A percentile compares a stretch with the other conserved stretches of the same genome.
Evolutionary conservation across 352 stramenopile species (phyloP).

Genomic region (Pythium aquatile): DNA sequence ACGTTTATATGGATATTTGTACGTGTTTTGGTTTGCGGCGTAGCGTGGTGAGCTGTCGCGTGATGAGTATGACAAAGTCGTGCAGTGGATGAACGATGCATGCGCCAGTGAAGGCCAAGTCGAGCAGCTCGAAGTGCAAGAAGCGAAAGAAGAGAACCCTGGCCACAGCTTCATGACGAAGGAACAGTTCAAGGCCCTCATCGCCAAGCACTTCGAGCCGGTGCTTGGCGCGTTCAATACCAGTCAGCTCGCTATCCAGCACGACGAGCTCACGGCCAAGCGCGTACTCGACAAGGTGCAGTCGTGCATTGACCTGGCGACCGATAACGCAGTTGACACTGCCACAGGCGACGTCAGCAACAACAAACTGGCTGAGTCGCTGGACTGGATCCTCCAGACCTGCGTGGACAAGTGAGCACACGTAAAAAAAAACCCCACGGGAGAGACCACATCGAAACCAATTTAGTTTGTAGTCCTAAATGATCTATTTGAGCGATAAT

Average conservation of each 20-base stretch:
- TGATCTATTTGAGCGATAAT: not conserved
- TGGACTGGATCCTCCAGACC: constrained; percentile 18
- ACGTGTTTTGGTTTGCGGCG: not conserved
- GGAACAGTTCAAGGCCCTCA: constrained; percentile 12
- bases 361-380: not conserved
- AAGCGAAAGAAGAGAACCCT: not conserved
- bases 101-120: constrained; percentile 7
- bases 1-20: not conserved
- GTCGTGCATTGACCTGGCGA: constrained; percentile 19
- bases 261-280: not conserved
- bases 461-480: not conserved
- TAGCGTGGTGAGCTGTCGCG: constrained; percentile 4
- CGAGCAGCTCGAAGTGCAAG: not conserved
- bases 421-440: not conserved
- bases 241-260: not conserved
- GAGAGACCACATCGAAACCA: not conserved
- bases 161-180: constrained; percentile 7
- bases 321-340: not conserved
- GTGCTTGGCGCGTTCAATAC: not conserved
- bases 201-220: constrained; percentile 4
- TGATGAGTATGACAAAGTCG: constrained; percentile 15
- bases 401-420: constrained; percentile 1
- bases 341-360: not conserved
- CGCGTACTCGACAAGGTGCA: not conserved
- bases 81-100: constrained; percentile 23